Evolutionary conservation across 179 eudicot genomes (phyloP), one percentile per base, ranked within the genome.

Genomic region (Pouteria campechiana): DNA sequence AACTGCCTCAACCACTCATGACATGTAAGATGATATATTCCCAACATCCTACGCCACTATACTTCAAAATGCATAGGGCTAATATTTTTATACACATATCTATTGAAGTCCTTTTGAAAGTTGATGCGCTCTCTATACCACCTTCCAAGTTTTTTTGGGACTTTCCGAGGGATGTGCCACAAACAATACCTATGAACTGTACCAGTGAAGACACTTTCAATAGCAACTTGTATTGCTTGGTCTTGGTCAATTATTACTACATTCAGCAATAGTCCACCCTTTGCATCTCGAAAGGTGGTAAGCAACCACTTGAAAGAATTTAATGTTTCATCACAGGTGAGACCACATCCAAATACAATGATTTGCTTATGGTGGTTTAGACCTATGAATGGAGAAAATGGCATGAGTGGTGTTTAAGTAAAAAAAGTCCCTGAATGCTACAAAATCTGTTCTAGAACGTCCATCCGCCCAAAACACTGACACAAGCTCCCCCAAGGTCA

Each of bases 381-480:
- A 41, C 95, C 95, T 22, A 78, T 50, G 47, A 82, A 55, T 46
- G 80, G 74, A 28, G 63, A 70, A 60, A 85, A 72, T 6, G 95
- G 93, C 50, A 73, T 54, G 33, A 45, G 64, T 46, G 2, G 77
- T 73, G 55, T 85, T 93, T 31, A 81, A 74, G 29, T 65, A 82
- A 21, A 85, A 63, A 18, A 69, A 82, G 46, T 85, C 95, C 28
- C 40, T 58, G 37, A 85, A 85, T 52, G 38, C 51, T 27, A 32
- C 38, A 50, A 75, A 85, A 60, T 85, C 95, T 52, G 50, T 52
- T 60, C 88, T 74, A 57, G 82, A 61, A 60, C 82, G 78, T 36
- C 78, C 74, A 67, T 85, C 93, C 41, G 78, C 54, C 95, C 95
- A 85, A 21, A 85, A 64, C 46, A 85, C n/a, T n/a, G n/a, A n/a